Percentiles rank a stretch among this genome's conserved stretches.
phyloP scores from a whole-genome alignment of 352 stramenopile genomes.

The Globisporangium ultimum region DNA sequence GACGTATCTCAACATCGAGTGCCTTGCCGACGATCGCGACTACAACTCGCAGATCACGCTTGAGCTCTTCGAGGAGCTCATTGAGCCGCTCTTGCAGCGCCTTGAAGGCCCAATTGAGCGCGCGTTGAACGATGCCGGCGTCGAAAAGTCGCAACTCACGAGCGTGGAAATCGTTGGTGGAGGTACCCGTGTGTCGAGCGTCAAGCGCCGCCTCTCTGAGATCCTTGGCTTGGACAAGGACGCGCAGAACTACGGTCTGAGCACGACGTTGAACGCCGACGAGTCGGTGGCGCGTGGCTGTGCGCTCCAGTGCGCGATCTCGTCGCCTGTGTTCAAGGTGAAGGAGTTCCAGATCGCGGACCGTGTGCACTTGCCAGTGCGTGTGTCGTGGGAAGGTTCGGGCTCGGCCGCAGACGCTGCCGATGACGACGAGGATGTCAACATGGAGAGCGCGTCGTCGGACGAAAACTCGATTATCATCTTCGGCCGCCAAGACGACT shows the following conservation, averaged over 20 bases:
- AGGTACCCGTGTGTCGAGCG: constrained; percentile 93
- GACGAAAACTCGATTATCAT: constrained; percentile 92
- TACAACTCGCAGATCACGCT: constrained; percentile 94
- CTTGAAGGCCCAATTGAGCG: constrained; percentile 84
- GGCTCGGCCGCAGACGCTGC: constrained; percentile 45
- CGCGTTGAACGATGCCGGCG: constrained; percentile 84
- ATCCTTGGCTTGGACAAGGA: constrained; percentile 92
- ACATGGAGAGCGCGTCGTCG: constrained; percentile 52
- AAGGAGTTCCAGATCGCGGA: constrained; percentile 90
- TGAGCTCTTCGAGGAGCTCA: constrained; percentile 95
- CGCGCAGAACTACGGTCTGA: constrained; percentile 96
- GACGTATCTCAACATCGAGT: constrained; percentile 97
- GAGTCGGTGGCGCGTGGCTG: constrained; percentile 97
- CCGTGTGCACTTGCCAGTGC: constrained; percentile 90
- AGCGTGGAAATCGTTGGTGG: constrained; percentile 97
- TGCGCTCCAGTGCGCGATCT: constrained; percentile 97
- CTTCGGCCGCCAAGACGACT: constrained; percentile 95
- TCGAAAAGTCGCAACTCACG: constrained; percentile 88
- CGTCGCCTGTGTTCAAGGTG: constrained; percentile 98
- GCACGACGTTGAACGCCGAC: constrained; percentile 98
- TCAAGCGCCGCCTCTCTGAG: constrained; percentile 92
- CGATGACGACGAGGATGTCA: constrained; percentile 88
- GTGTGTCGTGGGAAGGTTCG: constrained; percentile 91
- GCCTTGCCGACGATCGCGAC: constrained; percentile 97
- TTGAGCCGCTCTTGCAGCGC: constrained; percentile 82